Evolutionary conservation across 352 stramenopile species (phyloP), one percentile per base, ranked within the genome.

Genomic region (Phytophthora vignae): DNA sequence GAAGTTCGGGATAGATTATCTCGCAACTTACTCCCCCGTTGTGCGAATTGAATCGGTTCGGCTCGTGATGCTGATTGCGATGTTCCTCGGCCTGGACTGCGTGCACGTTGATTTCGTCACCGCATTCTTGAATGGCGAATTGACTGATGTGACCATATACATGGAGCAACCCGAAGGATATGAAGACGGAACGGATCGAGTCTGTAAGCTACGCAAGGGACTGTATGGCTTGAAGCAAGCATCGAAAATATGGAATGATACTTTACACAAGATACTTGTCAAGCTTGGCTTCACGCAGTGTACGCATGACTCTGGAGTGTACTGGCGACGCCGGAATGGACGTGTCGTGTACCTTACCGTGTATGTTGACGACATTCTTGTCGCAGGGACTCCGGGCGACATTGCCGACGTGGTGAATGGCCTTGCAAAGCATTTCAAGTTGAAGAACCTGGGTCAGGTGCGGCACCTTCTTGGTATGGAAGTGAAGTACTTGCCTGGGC

Each of bases 101-200:
- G 19, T 12, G 9, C 63, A 44, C 25, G n/a, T 70, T 10, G 55
- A 63, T 10, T 60, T 48, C 11, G 60, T 21, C 0, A 46, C 49
- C 4, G 49, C 36, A 11, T 60, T 60, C 25, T 17, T 67, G 1
- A 60, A 67, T 17, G 50, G 33, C 6, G 33, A 55, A 1, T 8
- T 60, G 1, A 19, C 17, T 1, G 60, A 53, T 31, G 60, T 60
- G 2, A 25, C 40, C 3, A 70, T 70, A 1, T 70, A 64, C 55
- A 70, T 64, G 64, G 29, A 70, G 33, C 46, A 64, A 4, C 54
- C 55, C 1, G 54, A 64, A 9, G 63, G 33, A 2, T 70, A 70
- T 33, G 15, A 60, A 5, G 64, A 60, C 14, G 55, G 55, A 46
- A 64, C 44, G 2, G 64, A 22, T 14, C 44, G 64, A 10, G 55